phyloP scores from a whole-genome alignment of 306 rosid species.

The Pyrus bretschneideri region DNA sequence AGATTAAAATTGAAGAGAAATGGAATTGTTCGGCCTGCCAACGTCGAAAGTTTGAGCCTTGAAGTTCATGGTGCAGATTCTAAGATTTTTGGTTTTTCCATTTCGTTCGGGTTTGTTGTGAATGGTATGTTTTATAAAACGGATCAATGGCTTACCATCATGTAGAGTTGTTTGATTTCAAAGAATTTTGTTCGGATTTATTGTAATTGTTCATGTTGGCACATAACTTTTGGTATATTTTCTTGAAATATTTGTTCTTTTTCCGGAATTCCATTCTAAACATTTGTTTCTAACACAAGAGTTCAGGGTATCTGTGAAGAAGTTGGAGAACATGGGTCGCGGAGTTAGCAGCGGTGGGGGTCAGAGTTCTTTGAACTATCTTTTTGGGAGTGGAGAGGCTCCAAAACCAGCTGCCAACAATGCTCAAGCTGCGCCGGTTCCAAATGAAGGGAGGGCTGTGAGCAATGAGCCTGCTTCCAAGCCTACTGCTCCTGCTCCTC shows the following conservation, averaged over 20 bases:
- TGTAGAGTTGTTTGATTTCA: background rate
- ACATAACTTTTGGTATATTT: background rate
- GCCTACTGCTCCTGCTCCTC: constrained; percentile 33
- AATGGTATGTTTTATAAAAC: background rate
- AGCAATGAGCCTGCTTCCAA: constrained; percentile 48
- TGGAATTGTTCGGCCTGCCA: background rate
- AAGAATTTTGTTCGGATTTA: background rate
- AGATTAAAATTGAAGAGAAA: background rate
- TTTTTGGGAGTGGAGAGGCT: constrained; percentile 89
- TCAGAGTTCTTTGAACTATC: constrained; percentile 96
- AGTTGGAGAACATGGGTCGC: constrained; percentile 76
- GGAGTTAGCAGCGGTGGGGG: constrained; percentile 99
- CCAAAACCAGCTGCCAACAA: constrained; percentile 50
- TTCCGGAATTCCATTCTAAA: background rate
- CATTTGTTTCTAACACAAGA: constrained; percentile 23
- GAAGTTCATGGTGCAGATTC: background rate
- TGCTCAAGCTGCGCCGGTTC: constrained; percentile 11
- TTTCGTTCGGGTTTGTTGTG: constrained; percentile 6
- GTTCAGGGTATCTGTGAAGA: constrained; percentile 11
- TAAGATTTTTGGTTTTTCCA: background rate
- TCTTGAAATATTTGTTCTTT: background rate
- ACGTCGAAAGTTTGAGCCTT: background rate
- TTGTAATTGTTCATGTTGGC: background rate
- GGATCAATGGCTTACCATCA: background rate
- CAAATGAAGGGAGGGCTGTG: constrained; percentile 34